Evolutionary conservation across 2,329 filamentous ascomycete species (phyloP), one percentile per base, ranked within the genome.

Genomic region (Fusarium tuaranense): DNA sequence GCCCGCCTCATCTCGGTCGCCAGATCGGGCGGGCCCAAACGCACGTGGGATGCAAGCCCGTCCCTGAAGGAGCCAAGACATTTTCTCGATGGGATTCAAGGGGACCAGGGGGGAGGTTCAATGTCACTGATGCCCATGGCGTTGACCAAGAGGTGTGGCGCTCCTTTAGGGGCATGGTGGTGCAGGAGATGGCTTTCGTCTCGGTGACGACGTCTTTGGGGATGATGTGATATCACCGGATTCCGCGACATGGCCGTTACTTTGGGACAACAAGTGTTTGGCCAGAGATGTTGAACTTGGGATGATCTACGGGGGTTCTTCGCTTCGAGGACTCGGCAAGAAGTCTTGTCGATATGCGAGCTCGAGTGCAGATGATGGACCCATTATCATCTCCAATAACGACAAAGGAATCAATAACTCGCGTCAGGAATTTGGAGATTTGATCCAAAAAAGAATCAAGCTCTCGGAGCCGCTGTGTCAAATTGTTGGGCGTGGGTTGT

Each of bases 31-130:
- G 68, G 46, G 57, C 67, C 44, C 30, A 20, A 57, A 34, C 34
- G 20, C 74, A 78, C 75, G 75, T 77, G 75, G 70, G 69, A 71
- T 60, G 41, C 36, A 32, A 22, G 48, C 13, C 36, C 39, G 65
- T 60, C 32, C 53, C 39, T 67, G 61, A 66, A 66, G 61, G 67
- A 44, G 27, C 67, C 32, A 57, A 57, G 59, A 51, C 62, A 3
- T 7, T 44, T 44, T 30, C 20, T 53, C 8, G 13, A 32, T 38
- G 20, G 20, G 32, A 13, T 44, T 44, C 39, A 7, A 44, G 10
- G n/a, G n/a, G n/a, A 46, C 44, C 13, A 16, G 27, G 53, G 44
- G 48, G 30, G n/a, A n/a, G 30, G 27, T 30, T 32, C 12, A 13
- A 27, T 62, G 46, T 38, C 48, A 41, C 36, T 36, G 48, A 53